These are phyloP conservation scores for Globisporangium cylindrosporum DNA, from an alignment of 352 stramenopile genomes.

Conservation along the genomic window DNA sequence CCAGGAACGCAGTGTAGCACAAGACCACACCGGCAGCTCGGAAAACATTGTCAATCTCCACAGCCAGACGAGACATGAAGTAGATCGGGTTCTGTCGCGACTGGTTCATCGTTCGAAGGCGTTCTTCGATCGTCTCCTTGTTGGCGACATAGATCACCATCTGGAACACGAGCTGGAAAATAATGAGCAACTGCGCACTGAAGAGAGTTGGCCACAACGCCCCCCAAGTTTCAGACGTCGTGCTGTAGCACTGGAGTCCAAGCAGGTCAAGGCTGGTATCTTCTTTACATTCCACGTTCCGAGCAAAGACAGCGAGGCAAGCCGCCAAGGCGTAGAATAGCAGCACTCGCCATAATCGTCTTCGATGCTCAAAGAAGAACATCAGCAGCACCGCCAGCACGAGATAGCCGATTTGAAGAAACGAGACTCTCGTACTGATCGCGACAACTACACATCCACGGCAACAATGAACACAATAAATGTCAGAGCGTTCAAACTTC, in stretches of 20 bases:
- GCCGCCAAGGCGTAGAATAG: slow-evolving; percentile 66
- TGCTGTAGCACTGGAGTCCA: slow-evolving; percentile 70
- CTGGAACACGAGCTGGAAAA: slow-evolving; percentile 83
- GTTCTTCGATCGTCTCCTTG: slow-evolving; percentile 63
- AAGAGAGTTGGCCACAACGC: slow-evolving; percentile 81
- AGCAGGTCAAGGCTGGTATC: slow-evolving; percentile 49
- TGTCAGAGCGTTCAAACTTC: not conserved
- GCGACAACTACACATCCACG: slow-evolving; percentile 51
- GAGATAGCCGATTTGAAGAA: slow-evolving; percentile 84
- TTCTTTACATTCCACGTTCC: slow-evolving; percentile 70
- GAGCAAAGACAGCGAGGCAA: slow-evolving; percentile 74
- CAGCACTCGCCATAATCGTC: slow-evolving; percentile 75
- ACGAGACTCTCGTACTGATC: slow-evolving; percentile 74
- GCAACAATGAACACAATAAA: not conserved
- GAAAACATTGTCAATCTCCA: slow-evolving; percentile 80
- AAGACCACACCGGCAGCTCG: slow-evolving; percentile 56
- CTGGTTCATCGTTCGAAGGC: slow-evolving; percentile 54
- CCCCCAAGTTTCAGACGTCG: slow-evolving; percentile 52
- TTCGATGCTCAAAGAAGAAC: slow-evolving; percentile 77
- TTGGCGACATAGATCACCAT: slow-evolving; percentile 83
- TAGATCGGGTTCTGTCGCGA: slow-evolving; percentile 70
- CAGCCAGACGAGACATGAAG: slow-evolving; percentile 64
- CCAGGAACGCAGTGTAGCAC: slow-evolving; percentile 72
- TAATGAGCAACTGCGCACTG: slow-evolving; percentile 79
- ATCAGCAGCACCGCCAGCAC: slow-evolving; percentile 76